Evolutionary conservation across 2,329 filamentous ascomycete genomes (phyloP).

Genomic region (Pyrenochaeta sp.): DNA sequence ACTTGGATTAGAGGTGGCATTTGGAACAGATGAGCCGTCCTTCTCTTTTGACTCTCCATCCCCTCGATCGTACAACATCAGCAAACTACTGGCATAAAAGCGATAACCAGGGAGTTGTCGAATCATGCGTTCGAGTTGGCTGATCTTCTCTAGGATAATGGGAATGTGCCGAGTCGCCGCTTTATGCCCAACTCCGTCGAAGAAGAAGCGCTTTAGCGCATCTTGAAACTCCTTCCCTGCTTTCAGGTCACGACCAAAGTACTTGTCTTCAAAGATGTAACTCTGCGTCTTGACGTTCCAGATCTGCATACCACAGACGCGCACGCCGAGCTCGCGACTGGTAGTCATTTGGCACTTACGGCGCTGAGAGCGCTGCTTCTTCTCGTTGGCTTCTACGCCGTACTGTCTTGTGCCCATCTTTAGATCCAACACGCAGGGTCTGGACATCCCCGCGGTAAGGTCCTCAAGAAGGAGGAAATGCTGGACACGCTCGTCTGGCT

Average conservation of each 20-base stretch:
- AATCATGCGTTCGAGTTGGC: conserved; percentile 84
- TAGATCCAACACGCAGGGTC: conserved; percentile 94
- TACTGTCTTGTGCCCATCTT: conserved; percentile 99
- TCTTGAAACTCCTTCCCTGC: conserved; percentile 88
- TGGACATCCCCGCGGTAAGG: conserved; percentile 94
- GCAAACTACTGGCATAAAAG: conserved; percentile 92
- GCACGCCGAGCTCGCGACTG: conserved; percentile 87
- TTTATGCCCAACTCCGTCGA: conserved; percentile 82
- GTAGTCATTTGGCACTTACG: conserved; percentile 94
- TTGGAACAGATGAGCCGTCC: conserved; percentile 15
- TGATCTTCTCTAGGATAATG: conserved; percentile 82
- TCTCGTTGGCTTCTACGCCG: conserved; percentile 87
- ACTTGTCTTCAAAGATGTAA: conserved; percentile 98
- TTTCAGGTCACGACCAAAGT: conserved; percentile 88
- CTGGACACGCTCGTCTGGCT: conserved; percentile 73
- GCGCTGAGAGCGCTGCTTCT: conserved; percentile 92
- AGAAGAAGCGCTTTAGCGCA: conserved; percentile 87
- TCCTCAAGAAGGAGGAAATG: conserved; percentile 95
- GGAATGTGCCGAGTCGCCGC: conserved; percentile 90
- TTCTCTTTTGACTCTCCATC: conserved; percentile 59
- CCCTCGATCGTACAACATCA: conserved; percentile 97
- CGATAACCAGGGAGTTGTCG: conserved; percentile 82
- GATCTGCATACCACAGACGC: conserved; percentile 94
- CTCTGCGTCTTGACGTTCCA: conserved; percentile 86
- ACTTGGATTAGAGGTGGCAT: conserved; percentile 20